phyloP scores from a whole-genome alignment of 139 green algal genomes.

The Medakamo hakoo region DNA sequence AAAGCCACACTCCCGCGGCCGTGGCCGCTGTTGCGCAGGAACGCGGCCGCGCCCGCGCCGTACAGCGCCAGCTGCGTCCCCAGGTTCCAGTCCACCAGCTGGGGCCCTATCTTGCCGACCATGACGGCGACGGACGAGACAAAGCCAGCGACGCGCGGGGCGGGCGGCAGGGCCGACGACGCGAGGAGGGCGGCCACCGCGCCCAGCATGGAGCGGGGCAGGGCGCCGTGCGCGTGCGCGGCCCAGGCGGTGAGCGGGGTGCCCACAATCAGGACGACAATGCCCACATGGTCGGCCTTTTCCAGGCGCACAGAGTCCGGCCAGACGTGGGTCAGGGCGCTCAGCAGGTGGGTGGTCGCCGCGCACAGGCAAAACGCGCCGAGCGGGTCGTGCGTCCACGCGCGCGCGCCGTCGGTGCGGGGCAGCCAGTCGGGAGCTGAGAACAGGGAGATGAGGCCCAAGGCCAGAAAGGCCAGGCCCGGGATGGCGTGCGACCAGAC shows the following conservation, averaged over 20 bases:
- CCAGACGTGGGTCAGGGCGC: slow-evolving; percentile 55
- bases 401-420: slow-evolving; percentile 1
- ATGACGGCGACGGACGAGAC: slow-evolving; percentile 19
- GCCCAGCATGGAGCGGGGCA: slow-evolving; percentile 17
- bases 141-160: slow-evolving; percentile 45
- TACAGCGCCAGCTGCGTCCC: slow-evolving; percentile 43
- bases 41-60: slow-evolving; percentile 32
- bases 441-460: slow-evolving; percentile 17
- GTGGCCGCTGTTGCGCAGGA: slow-evolving; percentile 48
- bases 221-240: slow-evolving; percentile 18
- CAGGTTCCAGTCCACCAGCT: slow-evolving; percentile 40
- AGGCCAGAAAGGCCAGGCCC: slow-evolving; percentile 24
- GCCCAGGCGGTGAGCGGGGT: slow-evolving; percentile 45
- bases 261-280: slow-evolving; percentile 54
- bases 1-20: slow-evolving; percentile 10
- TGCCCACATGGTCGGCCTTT: slow-evolving; percentile 73
- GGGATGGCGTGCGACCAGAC: slow-evolving; percentile 67
- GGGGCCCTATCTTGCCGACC: slow-evolving; percentile 18
- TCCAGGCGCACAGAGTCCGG: slow-evolving; percentile 48
- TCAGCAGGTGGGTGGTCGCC: slow-evolving; percentile 47
- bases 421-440: neutral
- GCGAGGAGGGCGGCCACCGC: slow-evolving; percentile 16
- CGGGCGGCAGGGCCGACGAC: slow-evolving; percentile 43
- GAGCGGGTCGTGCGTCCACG: slow-evolving; percentile 22
- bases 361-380: slow-evolving; percentile 47